These are phyloP conservation scores for Euphrasia confusa DNA, from an alignment of 257 asterid genomes.

Conservation along the genomic window DNA sequence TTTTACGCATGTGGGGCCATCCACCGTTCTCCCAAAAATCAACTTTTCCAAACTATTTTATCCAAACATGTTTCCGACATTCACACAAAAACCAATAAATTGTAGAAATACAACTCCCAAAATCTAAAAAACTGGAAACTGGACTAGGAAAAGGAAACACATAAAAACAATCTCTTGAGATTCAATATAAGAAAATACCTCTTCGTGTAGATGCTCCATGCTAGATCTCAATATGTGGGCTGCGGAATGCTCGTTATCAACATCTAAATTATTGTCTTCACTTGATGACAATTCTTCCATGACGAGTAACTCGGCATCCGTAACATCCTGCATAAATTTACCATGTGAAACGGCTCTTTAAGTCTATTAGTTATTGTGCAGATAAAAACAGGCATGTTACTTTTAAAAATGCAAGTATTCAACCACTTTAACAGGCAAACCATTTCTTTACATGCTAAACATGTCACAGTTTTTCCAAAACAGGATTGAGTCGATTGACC, in stretches of 20 bases:
- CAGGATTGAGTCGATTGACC: no score
- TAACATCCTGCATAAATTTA: constrained; percentile 36
- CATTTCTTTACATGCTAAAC: no score
- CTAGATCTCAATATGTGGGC: constrained; percentile 65
- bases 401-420: no score
- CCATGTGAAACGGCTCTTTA: background rate
- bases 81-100: no score
- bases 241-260: constrained; percentile 30
- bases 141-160: no score
- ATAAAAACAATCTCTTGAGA: background rate
- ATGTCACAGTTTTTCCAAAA: no score
- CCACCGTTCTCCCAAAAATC: background rate
- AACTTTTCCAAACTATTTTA: background rate
- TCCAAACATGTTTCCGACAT: background rate
- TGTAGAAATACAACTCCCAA: no score
- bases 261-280: constrained; percentile 34
- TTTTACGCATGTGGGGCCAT: no score
- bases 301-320: constrained; percentile 21
- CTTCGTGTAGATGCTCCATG: constrained; percentile 75
- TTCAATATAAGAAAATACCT: constrained; percentile 44
- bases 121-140: no score
- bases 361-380: no score
- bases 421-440: no score
- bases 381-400: no score
- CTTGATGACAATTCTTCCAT: constrained; percentile 31